Percentiles rank a stretch among this genome's conserved stretches.
These are phyloP conservation scores for Canariomyces notabilis DNA, from an alignment of 2,329 filamentous ascomycete species.

Conservation along the genomic window DNA sequence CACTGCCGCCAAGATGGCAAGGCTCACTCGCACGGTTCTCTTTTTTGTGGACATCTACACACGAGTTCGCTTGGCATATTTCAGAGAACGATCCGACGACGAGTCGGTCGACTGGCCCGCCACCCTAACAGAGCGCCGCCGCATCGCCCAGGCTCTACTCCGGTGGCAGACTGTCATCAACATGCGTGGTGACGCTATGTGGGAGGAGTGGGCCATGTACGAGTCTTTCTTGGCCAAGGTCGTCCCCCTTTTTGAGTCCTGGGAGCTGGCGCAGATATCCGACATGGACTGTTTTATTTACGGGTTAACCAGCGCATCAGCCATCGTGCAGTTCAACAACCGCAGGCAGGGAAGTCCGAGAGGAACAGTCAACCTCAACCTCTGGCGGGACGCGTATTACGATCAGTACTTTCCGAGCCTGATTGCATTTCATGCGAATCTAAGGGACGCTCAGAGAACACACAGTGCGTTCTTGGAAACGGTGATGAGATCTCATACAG, in stretches of 20 bases:
- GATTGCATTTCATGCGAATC: too few species aligned
- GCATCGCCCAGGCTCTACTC: conserved; percentile 2
- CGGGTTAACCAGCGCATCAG: not conserved
- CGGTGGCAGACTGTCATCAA: not conserved
- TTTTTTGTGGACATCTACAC: conserved; percentile 2
- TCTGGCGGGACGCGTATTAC: too few species aligned
- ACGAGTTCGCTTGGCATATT: not conserved
- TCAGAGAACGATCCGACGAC: not conserved
- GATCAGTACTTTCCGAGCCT: too few species aligned
- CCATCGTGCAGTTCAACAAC: not conserved
- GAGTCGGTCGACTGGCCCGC: not conserved
- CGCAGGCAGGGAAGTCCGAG: not conserved
- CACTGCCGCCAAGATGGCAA: not conserved
- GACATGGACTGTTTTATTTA: not conserved
- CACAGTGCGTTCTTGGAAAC: too few species aligned
- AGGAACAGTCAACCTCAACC: not conserved
- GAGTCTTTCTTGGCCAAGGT: not conserved
- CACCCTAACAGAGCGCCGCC: conserved; percentile 1
- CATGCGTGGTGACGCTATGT: too few species aligned
- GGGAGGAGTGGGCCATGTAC: too few species aligned
- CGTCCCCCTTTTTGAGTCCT: not conserved
- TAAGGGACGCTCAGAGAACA: too few species aligned
- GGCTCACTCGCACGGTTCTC: not conserved
- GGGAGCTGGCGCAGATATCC: conserved; percentile 6
- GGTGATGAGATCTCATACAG: too few species aligned